These are phyloP conservation scores for Backusella liffmaniae DNA, from an alignment of 192 early-diverging fungal species.

Conservation along the genomic window DNA sequence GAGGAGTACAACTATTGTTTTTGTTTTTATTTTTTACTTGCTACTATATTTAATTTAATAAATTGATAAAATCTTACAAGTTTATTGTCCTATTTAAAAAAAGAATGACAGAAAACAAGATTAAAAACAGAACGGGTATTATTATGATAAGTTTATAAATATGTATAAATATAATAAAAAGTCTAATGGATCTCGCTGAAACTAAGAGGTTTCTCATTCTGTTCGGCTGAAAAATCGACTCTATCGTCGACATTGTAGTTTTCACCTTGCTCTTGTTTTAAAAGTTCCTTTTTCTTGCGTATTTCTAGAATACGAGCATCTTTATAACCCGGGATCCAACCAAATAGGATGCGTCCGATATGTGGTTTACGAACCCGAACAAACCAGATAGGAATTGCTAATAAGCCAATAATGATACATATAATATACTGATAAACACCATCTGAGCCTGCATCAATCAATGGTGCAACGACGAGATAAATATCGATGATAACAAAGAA, in stretches of 20 bases:
- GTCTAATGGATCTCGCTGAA: background rate
- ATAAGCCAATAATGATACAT: constrained; percentile 24
- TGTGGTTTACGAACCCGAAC: constrained; percentile 31
- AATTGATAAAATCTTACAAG: too few relatives aligned
- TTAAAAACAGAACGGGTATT: background rate
- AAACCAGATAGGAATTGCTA: constrained; percentile 35
- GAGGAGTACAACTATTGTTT: too few relatives aligned
- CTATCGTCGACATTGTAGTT: background rate
- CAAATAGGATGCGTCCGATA: constrained; percentile 25
- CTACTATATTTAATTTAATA: too few relatives aligned
- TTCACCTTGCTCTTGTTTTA: background rate
- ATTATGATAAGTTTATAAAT: background rate
- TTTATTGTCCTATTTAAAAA: too few relatives aligned
- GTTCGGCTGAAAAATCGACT: background rate
- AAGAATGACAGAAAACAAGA: background rate
- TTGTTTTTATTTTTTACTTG: too few relatives aligned
- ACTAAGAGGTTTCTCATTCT: background rate
- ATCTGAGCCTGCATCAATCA: constrained; percentile 30
- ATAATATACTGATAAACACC: constrained; percentile 34
- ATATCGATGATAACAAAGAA: constrained; percentile 28
- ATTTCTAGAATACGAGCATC: constrained; percentile 21
- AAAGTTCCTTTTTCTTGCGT: background rate
- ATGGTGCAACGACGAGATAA: constrained; percentile 35
- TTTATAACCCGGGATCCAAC: constrained; percentile 31
- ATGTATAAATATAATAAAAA: background rate